Evolutionary conservation across 164 flowering plant genomes (phyloP).

Genomic region (Chimonanthus praecox): DNA sequence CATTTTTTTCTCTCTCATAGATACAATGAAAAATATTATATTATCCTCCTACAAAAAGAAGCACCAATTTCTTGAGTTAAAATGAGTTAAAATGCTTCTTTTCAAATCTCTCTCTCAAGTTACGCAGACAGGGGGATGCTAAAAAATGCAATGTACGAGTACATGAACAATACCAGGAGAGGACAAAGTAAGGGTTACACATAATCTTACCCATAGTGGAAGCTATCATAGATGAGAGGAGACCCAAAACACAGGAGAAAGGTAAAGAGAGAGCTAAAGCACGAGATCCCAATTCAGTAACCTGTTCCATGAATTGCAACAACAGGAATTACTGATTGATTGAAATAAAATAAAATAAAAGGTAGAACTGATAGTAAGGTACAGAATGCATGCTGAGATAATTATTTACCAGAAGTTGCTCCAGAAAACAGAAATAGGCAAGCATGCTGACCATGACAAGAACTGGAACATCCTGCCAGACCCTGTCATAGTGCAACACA

Average conservation of each 20-base stretch:
- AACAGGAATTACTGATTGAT: neutral
- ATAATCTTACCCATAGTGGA: slow-evolving; percentile 68
- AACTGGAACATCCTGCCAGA: slow-evolving; percentile 81
- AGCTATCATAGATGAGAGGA: slow-evolving; percentile 74
- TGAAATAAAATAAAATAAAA: neutral
- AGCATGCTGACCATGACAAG: slow-evolving; percentile 89
- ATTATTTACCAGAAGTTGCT: slow-evolving; percentile 69
- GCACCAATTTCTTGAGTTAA: too few relatives aligned
- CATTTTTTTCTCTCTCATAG: too few relatives aligned
- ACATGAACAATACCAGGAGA: neutral
- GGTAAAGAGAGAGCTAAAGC: slow-evolving; percentile 81
- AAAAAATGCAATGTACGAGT: too few relatives aligned
- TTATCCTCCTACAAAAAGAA: too few relatives aligned
- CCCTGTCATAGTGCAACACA: slow-evolving; percentile 33
- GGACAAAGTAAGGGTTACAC: neutral
- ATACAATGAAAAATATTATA: too few relatives aligned
- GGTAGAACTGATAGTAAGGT: neutral
- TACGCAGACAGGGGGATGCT: neutral
- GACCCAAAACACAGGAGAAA: slow-evolving; percentile 75
- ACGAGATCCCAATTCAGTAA: slow-evolving; percentile 48
- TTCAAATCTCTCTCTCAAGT: too few relatives aligned
- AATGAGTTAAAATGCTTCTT: too few relatives aligned
- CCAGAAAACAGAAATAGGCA: slow-evolving; percentile 82
- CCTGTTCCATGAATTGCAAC: slow-evolving; percentile 32
- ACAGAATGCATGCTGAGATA: neutral